Base-by-base conservation (phyloP, 106 monocot species). In the Platanthera zijinensis region DNA sequence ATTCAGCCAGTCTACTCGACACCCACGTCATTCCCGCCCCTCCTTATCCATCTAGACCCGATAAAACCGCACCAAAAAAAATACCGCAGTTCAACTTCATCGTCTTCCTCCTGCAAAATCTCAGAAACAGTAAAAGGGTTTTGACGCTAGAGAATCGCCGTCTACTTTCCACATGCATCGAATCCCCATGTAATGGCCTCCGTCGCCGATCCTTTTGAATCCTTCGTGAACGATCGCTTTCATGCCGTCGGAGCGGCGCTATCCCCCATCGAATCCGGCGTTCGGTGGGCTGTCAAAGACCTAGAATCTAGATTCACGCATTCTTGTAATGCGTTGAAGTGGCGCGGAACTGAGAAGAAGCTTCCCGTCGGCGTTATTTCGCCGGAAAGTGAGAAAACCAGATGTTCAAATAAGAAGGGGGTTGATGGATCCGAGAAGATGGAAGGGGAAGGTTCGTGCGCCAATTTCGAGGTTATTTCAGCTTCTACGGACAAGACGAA, bases 361-460 rank as follows among this genome's bases (percentile, higher is more conserved):
- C 47, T 32, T 5, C 50, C 10, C 76, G 69, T 72, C 25, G 9
- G 18, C 39, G 17, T 47, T 67, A 13, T 9, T 4, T 25, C 67
- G 67, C 3, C 67, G 12, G 10, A 64, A 8, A 80, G 64, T 50
- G 82, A 76, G 73, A 77, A 47, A 69, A 80, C 51, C 69, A 74
- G 47, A 7, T 59, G 69, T 50, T 81, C 77, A 39, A 39, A 39
- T 39, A 39, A 17, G 10, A 77, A 49, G 75, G 80, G 14, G 13
- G 39, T 13, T 46, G 14, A 45, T 14, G 12, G 69, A 45, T 69
- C 8, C 12, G 12, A 45, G 30, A 72, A 45, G 10, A 72, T 15
- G 8, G 78, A 49, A 70, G 77, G 78, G 48, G 78, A 77, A 17
- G 85, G 64, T 54, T 83, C 81, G 28, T 88, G 88, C 73, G 47